Base-by-base conservation (phyloP, 2,329 filamentous ascomycete species). In the Ophiostoma australiae region DNA sequence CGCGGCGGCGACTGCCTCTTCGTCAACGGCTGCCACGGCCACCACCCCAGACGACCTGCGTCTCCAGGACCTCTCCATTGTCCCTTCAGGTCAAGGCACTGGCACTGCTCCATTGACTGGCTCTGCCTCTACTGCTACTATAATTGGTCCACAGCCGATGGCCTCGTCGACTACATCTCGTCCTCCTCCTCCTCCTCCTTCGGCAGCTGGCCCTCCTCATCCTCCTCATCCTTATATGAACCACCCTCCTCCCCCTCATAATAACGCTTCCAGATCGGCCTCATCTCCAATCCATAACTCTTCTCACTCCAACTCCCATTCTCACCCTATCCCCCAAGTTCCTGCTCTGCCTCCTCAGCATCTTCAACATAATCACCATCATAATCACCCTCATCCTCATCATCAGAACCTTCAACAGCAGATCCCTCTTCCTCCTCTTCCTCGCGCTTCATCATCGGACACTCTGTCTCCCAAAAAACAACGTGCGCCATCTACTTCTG, bases 181-280 rank as follows among this genome's bases (percentile, higher is more conserved):
- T 58, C 61, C 61, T 65, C 33, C 72, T 75, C 27, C 27, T 73
- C 27, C 27, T 48, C 55, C 55, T 61, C 61, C 72, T 75, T 23
- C 27, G 3, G 55, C 68, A 27, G 37, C 35, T 73, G 33, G 68
- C 39, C 67, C 33, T 70, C 69, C 69, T 44, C 67, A 27, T 15
- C 41, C 71, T 65, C 61, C 61, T 65, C 61, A 35, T n/a, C 17
- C 17, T 35, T 66, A 66, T 66, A 66, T 66, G 63, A 41, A 66
- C 20, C 63, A 66, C n/a, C 35, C 63, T 66, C 63, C 35, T 39
- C 63, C 63, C 63, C 63, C 35, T 35, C 58, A 35, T 33, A 11
- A 33, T 13, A 15, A 15, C 4, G 8, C 61, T n/a, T 39, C n/a
- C 35, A n/a, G 63, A 20, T 66, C 63, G 23, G 63, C 63, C 13